Conservation (phyloP, 768 basidiomycete genomes). For the Galerina marginata region DNA sequence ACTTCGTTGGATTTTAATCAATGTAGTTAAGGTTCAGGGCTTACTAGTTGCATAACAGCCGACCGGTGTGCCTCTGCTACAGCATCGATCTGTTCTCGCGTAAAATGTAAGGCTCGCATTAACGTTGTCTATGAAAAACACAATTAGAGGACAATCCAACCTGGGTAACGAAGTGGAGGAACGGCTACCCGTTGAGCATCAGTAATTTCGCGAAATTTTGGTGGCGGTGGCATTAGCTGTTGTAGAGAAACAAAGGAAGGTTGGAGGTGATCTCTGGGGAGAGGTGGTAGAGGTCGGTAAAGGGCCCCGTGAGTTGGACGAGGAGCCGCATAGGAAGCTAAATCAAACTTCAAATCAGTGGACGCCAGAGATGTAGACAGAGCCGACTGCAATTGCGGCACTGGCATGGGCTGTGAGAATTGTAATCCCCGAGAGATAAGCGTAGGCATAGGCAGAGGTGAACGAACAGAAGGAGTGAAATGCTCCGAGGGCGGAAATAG, state of each 20-base stretch:
- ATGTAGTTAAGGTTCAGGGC: constrained; percentile 12
- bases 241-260: constrained; percentile 34
- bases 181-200: constrained; percentile 54
- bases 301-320: too few relatives aligned
- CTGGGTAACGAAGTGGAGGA: constrained; percentile 4
- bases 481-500: constrained; percentile 51
- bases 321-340: constrained; percentile 33
- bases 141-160: background rate
- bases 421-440: constrained; percentile 37
- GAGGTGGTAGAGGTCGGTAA: too few relatives aligned
- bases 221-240: constrained; percentile 33
- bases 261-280: constrained; percentile 24
- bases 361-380: constrained; percentile 28
- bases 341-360: constrained; percentile 33
- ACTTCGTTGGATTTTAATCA: constrained; percentile 1
- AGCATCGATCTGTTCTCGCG: constrained; percentile 81
- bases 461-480: constrained; percentile 41
- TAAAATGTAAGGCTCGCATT: constrained; percentile 83
- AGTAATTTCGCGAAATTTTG: constrained; percentile 47
- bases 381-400: constrained; percentile 26
- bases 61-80: constrained; percentile 79
- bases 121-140: constrained; percentile 67
- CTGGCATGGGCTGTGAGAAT: too few relatives aligned
- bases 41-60: constrained; percentile 81
- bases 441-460: constrained; percentile 35